phyloP scores from a whole-genome alignment of 2,329 filamentous ascomycete genomes.

The Penicillium sp. region DNA sequence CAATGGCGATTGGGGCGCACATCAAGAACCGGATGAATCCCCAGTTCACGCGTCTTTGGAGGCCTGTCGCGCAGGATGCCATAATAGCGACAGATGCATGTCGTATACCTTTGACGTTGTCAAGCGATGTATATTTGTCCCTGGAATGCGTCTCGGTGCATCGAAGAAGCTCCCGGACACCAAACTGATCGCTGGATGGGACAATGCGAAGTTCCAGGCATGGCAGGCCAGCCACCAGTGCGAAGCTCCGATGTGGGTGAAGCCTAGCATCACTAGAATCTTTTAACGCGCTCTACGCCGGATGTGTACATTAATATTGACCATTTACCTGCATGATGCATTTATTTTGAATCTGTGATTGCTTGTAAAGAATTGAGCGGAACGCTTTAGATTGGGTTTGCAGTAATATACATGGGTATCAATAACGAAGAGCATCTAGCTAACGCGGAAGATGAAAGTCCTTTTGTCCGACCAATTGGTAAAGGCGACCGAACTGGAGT shows the following conservation, averaged over 20 bases:
- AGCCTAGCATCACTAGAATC: constrained; percentile 23
- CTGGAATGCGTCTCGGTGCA: constrained; percentile 21
- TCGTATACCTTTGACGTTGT: constrained; percentile 24
- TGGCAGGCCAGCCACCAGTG: constrained; percentile 20
- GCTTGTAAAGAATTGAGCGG: too few relatives aligned
- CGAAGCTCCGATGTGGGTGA: constrained; percentile 22
- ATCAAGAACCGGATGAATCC: constrained; percentile 23
- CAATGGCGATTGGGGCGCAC: constrained; percentile 33
- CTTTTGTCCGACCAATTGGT: constrained; percentile 11
- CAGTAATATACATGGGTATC: too few relatives aligned
- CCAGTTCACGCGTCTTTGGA: constrained; percentile 27
- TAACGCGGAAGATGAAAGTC: too few relatives aligned
- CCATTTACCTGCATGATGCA: neutral
- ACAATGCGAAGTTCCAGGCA: constrained; percentile 22
- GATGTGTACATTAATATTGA: neutral
- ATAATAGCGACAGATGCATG: constrained; percentile 21
- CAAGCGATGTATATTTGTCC: constrained; percentile 22
- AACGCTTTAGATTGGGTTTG: too few relatives aligned
- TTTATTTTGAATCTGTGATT: too few relatives aligned
- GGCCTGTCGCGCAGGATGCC: constrained; percentile 25
- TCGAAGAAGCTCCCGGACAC: constrained; percentile 10
- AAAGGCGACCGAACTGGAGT: constrained; percentile 1
- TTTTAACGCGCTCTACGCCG: constrained; percentile 13
- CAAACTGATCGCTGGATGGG: constrained; percentile 25
- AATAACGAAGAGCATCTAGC: too few relatives aligned